These are phyloP conservation scores for Calonectria pauciramosa DNA, from an alignment of 2,329 filamentous ascomycete genomes.

Conservation along the genomic window DNA sequence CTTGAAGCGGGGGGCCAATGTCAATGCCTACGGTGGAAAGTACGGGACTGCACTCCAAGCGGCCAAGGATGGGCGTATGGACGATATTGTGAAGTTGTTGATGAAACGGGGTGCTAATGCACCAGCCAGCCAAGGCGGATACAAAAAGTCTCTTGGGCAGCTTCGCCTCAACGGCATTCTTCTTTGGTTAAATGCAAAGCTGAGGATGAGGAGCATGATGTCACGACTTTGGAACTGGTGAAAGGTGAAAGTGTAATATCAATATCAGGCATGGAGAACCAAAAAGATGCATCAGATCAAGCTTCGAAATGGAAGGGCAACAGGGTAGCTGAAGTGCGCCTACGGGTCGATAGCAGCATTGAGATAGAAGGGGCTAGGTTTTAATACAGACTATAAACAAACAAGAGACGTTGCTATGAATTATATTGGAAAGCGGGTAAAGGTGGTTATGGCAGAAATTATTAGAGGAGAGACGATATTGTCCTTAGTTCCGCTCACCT, in stretches of 20 bases:
- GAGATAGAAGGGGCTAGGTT: no score
- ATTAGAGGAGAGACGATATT: no score
- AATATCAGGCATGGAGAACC: background rate
- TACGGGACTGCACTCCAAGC: background rate
- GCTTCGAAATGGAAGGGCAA: no score
- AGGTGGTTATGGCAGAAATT: no score
- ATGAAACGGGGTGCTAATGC: background rate
- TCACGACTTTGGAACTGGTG: background rate
- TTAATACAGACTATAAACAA: no score
- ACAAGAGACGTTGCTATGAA: no score
- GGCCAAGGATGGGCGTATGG: background rate
- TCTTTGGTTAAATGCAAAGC: background rate
- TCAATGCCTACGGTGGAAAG: background rate
- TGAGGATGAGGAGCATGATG: background rate
- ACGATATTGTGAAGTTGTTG: background rate
- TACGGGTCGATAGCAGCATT: no score
- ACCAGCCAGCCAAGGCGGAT: background rate
- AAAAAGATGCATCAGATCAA: background rate
- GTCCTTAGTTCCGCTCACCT: no score
- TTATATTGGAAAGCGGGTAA: no score
- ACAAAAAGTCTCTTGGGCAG: background rate
- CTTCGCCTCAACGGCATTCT: background rate
- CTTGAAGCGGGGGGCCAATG: background rate
- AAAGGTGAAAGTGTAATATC: background rate
- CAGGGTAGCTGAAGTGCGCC: no score